These are phyloP conservation scores for Puccinia hordei DNA, from an alignment of 1,284 basidiomycete genomes.

Conservation along the genomic window DNA sequence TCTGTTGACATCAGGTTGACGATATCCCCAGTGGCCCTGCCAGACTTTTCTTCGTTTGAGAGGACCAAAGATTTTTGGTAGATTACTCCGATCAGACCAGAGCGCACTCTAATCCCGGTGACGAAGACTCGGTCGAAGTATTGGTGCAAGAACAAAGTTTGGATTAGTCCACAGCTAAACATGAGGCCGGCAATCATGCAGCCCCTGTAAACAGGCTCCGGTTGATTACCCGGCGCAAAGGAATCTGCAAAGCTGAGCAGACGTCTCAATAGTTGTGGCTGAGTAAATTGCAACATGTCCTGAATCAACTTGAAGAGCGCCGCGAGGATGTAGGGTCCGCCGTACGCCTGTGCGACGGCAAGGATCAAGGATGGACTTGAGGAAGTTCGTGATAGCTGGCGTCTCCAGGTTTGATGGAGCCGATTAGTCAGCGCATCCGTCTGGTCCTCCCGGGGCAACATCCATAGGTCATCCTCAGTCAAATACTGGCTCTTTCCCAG, in stretches of 20 bases:
- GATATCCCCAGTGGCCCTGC: constrained; percentile 81
- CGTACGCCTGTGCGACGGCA: constrained; percentile 75
- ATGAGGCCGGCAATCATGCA: constrained; percentile 75
- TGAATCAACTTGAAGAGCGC: constrained; percentile 66
- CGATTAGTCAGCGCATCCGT: constrained; percentile 70
- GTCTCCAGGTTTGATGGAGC: constrained; percentile 64
- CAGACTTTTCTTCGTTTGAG: constrained; percentile 75
- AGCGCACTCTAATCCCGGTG: constrained; percentile 87
- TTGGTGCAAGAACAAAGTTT: constrained; percentile 84
- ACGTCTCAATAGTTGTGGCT: constrained; percentile 82
- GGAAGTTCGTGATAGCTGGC: constrained; percentile 37
- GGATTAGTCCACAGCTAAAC: constrained; percentile 74
- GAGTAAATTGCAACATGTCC: constrained; percentile 78
- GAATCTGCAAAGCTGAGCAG: constrained; percentile 78
- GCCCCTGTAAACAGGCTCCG: constrained; percentile 64
- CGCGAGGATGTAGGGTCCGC: constrained; percentile 73
- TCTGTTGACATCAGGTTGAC: constrained; percentile 85
- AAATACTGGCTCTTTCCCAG: constrained; percentile 58
- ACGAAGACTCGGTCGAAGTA: constrained; percentile 80
- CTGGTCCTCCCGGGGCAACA: constrained; percentile 66
- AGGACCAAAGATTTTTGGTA: constrained; percentile 84
- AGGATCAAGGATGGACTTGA: constrained; percentile 67
- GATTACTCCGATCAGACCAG: constrained; percentile 79
- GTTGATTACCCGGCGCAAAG: constrained; percentile 66
- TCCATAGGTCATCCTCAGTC: constrained; percentile 60